Conservation (phyloP, 1,284 basidiomycete genomes). For the Laetiporus sulphureus region DNA sequence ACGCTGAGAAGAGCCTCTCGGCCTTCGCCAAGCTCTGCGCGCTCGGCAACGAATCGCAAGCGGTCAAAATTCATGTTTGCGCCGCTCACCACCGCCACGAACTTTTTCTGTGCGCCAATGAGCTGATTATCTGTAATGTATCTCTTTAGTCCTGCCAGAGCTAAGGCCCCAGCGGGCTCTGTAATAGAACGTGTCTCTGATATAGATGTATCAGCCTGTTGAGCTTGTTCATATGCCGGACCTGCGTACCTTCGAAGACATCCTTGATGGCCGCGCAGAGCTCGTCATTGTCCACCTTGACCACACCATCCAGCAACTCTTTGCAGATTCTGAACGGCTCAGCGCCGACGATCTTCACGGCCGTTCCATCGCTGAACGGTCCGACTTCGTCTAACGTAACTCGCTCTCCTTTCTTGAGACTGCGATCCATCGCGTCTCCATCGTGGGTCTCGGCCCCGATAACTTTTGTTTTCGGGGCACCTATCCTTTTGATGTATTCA, state of each 20-base stretch:
- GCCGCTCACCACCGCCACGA: constrained; percentile 89
- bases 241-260: constrained; percentile 85
- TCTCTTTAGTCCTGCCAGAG: constrained; percentile 88
- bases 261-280: constrained; percentile 99
- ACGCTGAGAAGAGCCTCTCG: constrained; percentile 91
- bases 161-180: constrained; percentile 95
- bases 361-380: constrained; percentile 97
- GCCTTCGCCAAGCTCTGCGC: constrained; percentile 94
- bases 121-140: constrained; percentile 82
- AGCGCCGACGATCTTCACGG: constrained; percentile 93
- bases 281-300: constrained; percentile 91
- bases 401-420: constrained; percentile 72
- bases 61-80: constrained; percentile 99
- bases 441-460: constrained; percentile 95
- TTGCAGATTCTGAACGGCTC: constrained; percentile 93
- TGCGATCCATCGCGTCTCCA: constrained; percentile 88
- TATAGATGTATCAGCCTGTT: constrained; percentile 2
- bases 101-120: constrained; percentile 77
- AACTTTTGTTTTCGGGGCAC: constrained; percentile 77
- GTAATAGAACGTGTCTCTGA: constrained; percentile 91
- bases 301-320: constrained; percentile 78
- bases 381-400: constrained; percentile 88
- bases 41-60: constrained; percentile 94
- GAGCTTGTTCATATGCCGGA: not conserved
- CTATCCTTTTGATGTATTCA: constrained; percentile 93